A percentile compares a stretch with the other conserved stretches of the same genome.
These are phyloP conservation scores for Tuber borchii DNA, from an alignment of 495 filamentous ascomycete species.

Conservation along the genomic window DNA sequence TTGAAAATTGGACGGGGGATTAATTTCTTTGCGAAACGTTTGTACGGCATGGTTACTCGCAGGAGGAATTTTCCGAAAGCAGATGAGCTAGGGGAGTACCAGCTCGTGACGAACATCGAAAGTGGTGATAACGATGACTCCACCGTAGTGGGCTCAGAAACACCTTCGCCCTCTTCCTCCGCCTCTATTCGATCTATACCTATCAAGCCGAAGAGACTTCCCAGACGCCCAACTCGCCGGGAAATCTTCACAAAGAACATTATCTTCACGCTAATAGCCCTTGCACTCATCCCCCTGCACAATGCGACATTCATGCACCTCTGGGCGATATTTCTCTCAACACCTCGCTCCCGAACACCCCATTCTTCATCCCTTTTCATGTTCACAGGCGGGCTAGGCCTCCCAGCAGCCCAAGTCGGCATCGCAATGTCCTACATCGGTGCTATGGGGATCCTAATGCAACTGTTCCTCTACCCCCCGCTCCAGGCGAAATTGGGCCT, in stretches of 20 bases:
- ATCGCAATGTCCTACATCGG: conserved; percentile 63
- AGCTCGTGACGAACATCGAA: background rate
- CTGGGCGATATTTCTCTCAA: conserved; percentile 64
- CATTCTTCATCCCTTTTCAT: conserved; percentile 49
- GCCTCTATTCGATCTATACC: conserved; percentile 26
- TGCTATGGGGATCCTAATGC: conserved; percentile 59
- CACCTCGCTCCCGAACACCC: conserved; percentile 51
- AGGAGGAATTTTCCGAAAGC: conserved; percentile 16
- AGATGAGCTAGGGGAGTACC: background rate
- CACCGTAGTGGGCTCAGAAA: conserved; percentile 19
- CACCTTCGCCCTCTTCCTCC: conserved; percentile 39
- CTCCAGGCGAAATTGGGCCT: conserved; percentile 58
- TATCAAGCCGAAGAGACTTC: conserved; percentile 36
- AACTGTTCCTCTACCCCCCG: conserved; percentile 62
- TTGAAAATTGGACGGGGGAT: conserved; percentile 36
- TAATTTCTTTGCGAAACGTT: conserved; percentile 43
- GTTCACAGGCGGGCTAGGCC: conserved; percentile 65
- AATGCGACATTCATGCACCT: conserved; percentile 67
- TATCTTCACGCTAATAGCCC: conserved; percentile 55
- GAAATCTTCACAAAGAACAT: conserved; percentile 60
- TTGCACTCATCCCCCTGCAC: conserved; percentile 65
- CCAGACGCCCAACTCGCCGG: conserved; percentile 49
- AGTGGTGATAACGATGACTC: background rate
- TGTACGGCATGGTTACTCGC: conserved; percentile 34
- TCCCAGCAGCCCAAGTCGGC: conserved; percentile 60